These are phyloP conservation scores for Pyricularia pennisetigena DNA, from an alignment of 2,329 filamentous ascomycete species.

Conservation along the genomic window DNA sequence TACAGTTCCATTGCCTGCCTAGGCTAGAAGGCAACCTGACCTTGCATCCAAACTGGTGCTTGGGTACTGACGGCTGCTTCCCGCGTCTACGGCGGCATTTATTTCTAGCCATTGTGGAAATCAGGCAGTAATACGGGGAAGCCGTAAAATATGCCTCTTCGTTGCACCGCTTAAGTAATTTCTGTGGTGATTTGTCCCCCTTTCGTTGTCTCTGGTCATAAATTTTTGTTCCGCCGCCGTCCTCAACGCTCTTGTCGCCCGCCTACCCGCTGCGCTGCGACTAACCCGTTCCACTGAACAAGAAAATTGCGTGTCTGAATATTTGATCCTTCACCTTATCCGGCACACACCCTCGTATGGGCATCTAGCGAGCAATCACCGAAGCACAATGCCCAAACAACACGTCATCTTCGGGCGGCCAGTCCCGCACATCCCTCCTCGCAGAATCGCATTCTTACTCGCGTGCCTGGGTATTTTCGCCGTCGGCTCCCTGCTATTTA, in stretches of 20 bases:
- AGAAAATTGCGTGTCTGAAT: background rate
- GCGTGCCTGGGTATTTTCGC: constrained; percentile 41
- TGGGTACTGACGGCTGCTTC: background rate
- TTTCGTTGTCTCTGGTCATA: background rate
- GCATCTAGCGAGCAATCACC: background rate
- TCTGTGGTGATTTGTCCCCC: background rate
- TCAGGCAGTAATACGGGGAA: background rate
- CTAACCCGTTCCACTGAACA: background rate
- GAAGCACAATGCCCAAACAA: constrained; percentile 33
- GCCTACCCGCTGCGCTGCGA: background rate
- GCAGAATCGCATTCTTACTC: constrained; percentile 42
- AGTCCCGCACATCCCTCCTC: constrained; percentile 38
- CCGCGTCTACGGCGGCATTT: background rate
- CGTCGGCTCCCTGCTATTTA: constrained; percentile 41
- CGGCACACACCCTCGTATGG: too few species aligned
- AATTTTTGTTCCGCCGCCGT: background rate
- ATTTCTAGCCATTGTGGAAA: background rate
- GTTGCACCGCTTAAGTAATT: background rate
- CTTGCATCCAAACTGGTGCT: background rate
- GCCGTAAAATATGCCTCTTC: background rate
- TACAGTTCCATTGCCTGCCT: background rate
- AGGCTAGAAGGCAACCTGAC: background rate
- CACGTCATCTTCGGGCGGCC: constrained; percentile 36
- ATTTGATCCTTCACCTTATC: background rate
- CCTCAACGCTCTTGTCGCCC: background rate